These are phyloP conservation scores for Alternaria burnsii DNA, from an alignment of 2,329 filamentous ascomycete species.

Conservation along the genomic window DNA sequence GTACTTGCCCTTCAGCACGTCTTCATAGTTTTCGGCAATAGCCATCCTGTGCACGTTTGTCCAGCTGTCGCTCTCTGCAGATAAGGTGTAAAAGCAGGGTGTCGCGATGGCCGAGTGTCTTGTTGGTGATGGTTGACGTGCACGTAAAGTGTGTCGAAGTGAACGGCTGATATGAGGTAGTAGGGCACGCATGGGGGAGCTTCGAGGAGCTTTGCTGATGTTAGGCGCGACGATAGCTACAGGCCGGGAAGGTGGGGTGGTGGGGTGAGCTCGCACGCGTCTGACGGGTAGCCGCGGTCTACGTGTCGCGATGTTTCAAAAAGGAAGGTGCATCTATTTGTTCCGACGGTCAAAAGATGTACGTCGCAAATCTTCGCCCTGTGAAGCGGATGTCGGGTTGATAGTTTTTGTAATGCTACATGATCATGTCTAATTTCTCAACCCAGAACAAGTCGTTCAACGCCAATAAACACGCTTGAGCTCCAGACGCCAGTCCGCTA, in stretches of 20 bases:
- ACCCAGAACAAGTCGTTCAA: conserved; percentile 2
- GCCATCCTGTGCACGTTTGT: conserved; percentile 35
- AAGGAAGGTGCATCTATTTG: conserved; percentile 26
- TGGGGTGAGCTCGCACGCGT: conserved; percentile 29
- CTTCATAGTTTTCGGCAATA: conserved; percentile 45
- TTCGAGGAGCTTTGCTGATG: conserved; percentile 23
- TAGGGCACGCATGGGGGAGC: conserved; percentile 23
- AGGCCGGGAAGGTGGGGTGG: conserved; percentile 32
- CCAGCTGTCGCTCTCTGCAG: conserved; percentile 15
- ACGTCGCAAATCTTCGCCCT: not conserved
- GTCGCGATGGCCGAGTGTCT: not conserved
- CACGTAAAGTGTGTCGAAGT: conserved; percentile 12
- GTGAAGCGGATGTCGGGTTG: not conserved
- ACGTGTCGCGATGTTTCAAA: conserved; percentile 17
- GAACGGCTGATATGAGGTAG: conserved; percentile 15
- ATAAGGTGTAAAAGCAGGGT: conserved; percentile 13
- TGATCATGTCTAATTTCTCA: conserved; percentile 15
- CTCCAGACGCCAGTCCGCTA: conserved; percentile 19
- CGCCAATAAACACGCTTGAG: conserved; percentile 6
- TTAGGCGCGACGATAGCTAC: conserved; percentile 17
- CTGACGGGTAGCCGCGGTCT: conserved; percentile 36
- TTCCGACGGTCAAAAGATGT: not conserved
- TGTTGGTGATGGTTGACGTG: conserved; percentile 2
- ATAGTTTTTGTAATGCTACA: conserved; percentile 14
- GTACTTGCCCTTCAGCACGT: conserved; percentile 66